Evolutionary conservation across 306 rosid species (phyloP), one percentile per base, ranked within the genome.

Genomic region (Geum urbanum): DNA sequence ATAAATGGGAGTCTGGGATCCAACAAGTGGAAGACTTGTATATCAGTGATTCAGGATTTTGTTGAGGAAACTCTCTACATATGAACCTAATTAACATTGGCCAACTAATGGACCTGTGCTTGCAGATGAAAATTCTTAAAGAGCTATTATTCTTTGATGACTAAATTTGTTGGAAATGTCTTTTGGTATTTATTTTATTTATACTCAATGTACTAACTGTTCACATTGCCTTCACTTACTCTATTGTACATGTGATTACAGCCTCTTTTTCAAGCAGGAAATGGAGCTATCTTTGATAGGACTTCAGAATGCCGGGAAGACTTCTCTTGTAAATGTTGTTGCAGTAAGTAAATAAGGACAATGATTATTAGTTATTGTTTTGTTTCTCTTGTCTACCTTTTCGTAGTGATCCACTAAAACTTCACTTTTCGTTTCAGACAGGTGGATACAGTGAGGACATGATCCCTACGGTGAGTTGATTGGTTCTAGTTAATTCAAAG

Each of bases 391-490:
- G 67, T 76, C 51, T 72, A 35, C 43, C 76, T 7, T 37, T 79
- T 57, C 37, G 37, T 39, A 61, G 57, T 70, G 54, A 73, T 78
- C 54, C 61, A 32, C 44, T 9, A 20, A 74, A 57, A 63, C 6
- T 64, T 9, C 7, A 44, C 45, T 66, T 63, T 49, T 63, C 61
- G 32, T 16, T 47, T 40, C 73, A 91, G 97, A 91, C 96, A 14
- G 97, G 92, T 57, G 97, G 97, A 40, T 91, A 91, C 50, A 91
- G 97, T n/a, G 97, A 91, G 83, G 97, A 91, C 82, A 91, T 91
- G 97, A 91, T 91, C 67, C 97, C 97, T 7, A 91, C 96, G 16
- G 97, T 91, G 80, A 82, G 92, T 81, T 57, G 51, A 57, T 15
- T 45, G 16, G 50, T 19, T 41, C 2, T 55, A 16, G 24, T 60